Base-by-base conservation (phyloP, 2,329 filamentous ascomycete genomes). In the Fusarium hainanense region DNA sequence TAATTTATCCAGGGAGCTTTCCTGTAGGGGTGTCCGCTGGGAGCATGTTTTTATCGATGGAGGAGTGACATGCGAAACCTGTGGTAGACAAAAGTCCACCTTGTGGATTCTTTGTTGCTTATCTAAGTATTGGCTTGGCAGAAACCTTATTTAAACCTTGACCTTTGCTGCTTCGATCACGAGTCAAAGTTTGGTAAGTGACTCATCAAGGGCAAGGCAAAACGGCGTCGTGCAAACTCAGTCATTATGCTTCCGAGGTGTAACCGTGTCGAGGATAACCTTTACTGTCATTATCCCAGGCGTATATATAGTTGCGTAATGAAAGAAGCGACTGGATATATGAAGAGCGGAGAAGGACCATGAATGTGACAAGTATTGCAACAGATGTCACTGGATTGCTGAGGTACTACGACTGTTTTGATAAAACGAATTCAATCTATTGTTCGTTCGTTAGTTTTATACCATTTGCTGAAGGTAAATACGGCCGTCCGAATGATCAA, bases 311-410 rank as follows among this genome's bases (percentile, higher is more conserved):
- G 16, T 18, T 34, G 9, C 8, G 16, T 5, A 5, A 37, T 37
- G 32, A 0, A 18, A 18, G 3, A 18, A 18, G 9, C 1, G 16
- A 37, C 16, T 0, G 16, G 3, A 16, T 18, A 5, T 3, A 11
- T 18, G 32, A 18, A n/a, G 32, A 6, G 0, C 18, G 3, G 11
- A 5, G 0, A 4, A 18, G 9, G 16, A 10, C 5, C 0, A 5
- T 34, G 32, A 34, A 34, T 3, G 2, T 3, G 32, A 7, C 30
- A 30, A 30, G 9, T 3, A 32, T 32, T 32, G 13, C 30, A 14
- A 4, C 1, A 32, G 1, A 3, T 16, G 4, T 32, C 30, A 4
- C 8, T 16, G 30, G 3, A 4, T 32, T 16, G 3, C 30, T 8
- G 1, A 1, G 30, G 6, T 16, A 32, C 3, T 16, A 21, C 21